phyloP scores from a whole-genome alignment of 768 basidiomycete species.

The Clathrus columnatus region DNA sequence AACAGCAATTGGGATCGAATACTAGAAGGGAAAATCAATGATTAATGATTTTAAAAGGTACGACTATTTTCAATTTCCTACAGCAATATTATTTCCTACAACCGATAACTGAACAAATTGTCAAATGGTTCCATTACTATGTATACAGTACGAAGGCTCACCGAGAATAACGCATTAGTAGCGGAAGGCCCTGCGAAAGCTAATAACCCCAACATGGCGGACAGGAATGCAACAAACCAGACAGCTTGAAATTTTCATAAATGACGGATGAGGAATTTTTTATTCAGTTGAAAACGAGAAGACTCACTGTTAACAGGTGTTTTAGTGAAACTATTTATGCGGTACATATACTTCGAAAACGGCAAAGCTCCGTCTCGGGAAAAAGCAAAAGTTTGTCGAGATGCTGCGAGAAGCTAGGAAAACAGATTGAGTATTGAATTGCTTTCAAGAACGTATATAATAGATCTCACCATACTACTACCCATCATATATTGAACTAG shows the following conservation, averaged over 20 bases:
- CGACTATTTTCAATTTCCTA: too few species aligned
- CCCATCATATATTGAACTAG: slow-evolving; percentile 46
- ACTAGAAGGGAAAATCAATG: slow-evolving; percentile 16
- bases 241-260: slow-evolving; percentile 29
- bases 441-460: neutral
- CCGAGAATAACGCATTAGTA: slow-evolving; percentile 48
- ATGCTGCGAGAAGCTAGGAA: slow-evolving; percentile 36
- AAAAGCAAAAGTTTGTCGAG: slow-evolving; percentile 51
- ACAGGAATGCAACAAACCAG: slow-evolving; percentile 35
- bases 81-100: slow-evolving; percentile 8
- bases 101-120: neutral
- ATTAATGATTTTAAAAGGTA: neutral
- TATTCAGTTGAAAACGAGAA: neutral
- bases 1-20: slow-evolving; percentile 41
- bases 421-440: neutral
- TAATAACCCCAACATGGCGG: slow-evolving; percentile 41
- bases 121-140: slow-evolving; percentile 21
- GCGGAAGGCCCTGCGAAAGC: slow-evolving; percentile 50
- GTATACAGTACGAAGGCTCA: slow-evolving; percentile 41
- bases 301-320: slow-evolving; percentile 42
- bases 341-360: slow-evolving; percentile 45
- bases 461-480: slow-evolving; percentile 32
- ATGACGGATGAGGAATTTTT: neutral
- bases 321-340: slow-evolving; percentile 41
- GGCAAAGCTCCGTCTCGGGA: slow-evolving; percentile 56